phyloP scores from a whole-genome alignment of 225 moss, liverwort and hornwort species.

The Pseudoscleropodium purum region DNA sequence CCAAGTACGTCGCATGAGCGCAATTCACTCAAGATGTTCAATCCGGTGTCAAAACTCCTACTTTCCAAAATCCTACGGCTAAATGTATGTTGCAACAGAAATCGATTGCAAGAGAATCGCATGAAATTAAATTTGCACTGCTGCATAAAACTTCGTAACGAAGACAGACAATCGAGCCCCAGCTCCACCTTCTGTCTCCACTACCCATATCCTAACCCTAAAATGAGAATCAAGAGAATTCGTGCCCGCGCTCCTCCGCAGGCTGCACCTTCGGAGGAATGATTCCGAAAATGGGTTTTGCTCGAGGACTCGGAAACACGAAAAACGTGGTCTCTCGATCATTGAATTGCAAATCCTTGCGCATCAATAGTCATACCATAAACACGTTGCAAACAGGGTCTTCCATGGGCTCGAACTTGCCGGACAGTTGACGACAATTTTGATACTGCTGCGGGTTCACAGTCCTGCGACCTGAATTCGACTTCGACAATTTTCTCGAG shows the following conservation, averaged over 20 bases:
- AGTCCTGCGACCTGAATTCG: constrained; percentile 1
- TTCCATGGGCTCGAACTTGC: constrained; percentile 4
- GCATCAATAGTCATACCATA: neutral
- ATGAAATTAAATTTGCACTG: neutral
- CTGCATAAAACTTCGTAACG: neutral
- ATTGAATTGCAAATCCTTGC: neutral
- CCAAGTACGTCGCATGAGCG: neutral
- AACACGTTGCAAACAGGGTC: constrained; percentile 20
- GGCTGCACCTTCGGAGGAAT: constrained; percentile 37
- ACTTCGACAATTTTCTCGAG: neutral
- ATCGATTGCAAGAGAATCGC: neutral
- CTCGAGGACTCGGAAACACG: constrained; percentile 4
- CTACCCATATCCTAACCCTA: neutral
- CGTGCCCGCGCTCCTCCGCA: neutral
- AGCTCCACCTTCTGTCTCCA: neutral
- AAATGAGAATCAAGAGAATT: neutral
- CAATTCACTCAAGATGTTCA: neutral
- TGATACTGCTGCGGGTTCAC: neutral
- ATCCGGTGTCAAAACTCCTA: constrained; percentile 22
- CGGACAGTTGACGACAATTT: constrained; percentile 22
- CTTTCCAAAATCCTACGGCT: neutral
- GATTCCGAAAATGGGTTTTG: constrained; percentile 37
- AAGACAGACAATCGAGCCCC: neutral
- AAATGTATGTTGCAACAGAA: neutral
- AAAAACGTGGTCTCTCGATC: neutral